Conservation (phyloP, 2,329 filamentous ascomycete species). For the Aspergillus felis region DNA sequence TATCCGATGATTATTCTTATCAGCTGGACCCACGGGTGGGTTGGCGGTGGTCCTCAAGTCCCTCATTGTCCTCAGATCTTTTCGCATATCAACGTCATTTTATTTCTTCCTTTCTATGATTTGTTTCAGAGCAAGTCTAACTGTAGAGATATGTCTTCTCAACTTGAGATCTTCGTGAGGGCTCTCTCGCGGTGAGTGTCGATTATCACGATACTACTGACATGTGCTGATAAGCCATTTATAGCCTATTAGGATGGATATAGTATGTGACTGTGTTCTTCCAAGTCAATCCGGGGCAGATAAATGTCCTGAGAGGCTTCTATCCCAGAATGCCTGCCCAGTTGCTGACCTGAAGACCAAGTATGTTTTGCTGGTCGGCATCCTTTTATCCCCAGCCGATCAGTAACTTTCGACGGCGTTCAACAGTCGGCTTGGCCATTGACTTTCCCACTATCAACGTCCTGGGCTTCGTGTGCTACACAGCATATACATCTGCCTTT, state of each 20-base stretch:
- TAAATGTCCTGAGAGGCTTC: not conserved
- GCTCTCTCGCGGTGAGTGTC: constrained; percentile 40
- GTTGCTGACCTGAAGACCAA: constrained; percentile 13
- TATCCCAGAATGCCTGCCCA: not conserved
- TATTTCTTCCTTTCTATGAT: not conserved
- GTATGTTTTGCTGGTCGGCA: constrained; percentile 70
- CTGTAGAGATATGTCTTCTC: constrained; percentile 22
- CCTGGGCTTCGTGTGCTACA: constrained; percentile 63
- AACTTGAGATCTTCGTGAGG: constrained; percentile 34
- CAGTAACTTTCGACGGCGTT: constrained; percentile 70
- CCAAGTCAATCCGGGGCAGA: not conserved
- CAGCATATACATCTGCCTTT: constrained; percentile 69
- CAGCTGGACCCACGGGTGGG: constrained; percentile 2
- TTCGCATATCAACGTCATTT: not conserved
- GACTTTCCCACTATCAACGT: constrained; percentile 77
- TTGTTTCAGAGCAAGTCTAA: not conserved
- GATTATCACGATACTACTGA: not conserved
- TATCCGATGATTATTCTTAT: constrained; percentile 18
- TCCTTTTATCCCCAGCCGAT: constrained; percentile 92
- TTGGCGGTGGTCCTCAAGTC: not conserved
- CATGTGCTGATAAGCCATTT: constrained; percentile 35
- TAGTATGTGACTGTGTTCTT: constrained; percentile 47
- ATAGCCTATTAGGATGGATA: constrained; percentile 66
- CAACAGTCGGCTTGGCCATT: constrained; percentile 78
- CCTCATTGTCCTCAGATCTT: not conserved